Evolutionary conservation across 208 protist species (phyloP).

Genomic region (Willaertia magna): DNA sequence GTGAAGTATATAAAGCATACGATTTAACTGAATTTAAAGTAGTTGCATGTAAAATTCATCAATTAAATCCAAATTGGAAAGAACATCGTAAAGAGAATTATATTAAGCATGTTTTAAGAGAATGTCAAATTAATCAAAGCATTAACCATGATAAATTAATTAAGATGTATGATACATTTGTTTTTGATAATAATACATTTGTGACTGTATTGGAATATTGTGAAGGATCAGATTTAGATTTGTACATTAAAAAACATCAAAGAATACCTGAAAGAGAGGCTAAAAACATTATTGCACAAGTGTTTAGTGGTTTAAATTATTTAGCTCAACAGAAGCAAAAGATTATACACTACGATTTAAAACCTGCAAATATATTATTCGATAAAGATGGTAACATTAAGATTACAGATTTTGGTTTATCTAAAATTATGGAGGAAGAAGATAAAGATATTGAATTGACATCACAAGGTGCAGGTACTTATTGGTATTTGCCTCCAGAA

Average conservation of each 20-base stretch:
- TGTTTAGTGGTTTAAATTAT: constrained; percentile 76
- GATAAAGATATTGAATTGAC: constrained; percentile 51
- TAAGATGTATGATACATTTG: not conserved
- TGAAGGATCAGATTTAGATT: constrained; percentile 69
- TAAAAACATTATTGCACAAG: constrained; percentile 60
- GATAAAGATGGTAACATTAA: constrained; percentile 59
- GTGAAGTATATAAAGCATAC: constrained; percentile 82
- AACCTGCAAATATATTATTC: constrained; percentile 62
- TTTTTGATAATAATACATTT: constrained; percentile 37
- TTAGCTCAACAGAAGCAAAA: constrained; percentile 32
- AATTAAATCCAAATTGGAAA: constrained; percentile 63
- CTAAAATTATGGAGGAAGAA: constrained; percentile 74
- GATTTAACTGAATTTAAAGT: constrained; percentile 56
- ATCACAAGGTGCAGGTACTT: constrained; percentile 57
- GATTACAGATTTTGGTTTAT: constrained; percentile 92
- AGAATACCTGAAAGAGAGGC: constrained; percentile 69
- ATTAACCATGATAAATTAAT: constrained; percentile 63
- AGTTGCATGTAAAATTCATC: constrained; percentile 91
- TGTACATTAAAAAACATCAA: constrained; percentile 59
- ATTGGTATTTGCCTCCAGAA: constrained; percentile 65
- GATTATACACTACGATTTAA: constrained; percentile 20
- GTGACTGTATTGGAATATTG: constrained; percentile 85
- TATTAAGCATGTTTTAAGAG: constrained; percentile 68
- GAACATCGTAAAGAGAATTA: constrained; percentile 69
- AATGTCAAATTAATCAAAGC: constrained; percentile 74